Evolutionary conservation across 1,284 basidiomycete genomes (phyloP).

Genomic region (Tilletia indica): DNA sequence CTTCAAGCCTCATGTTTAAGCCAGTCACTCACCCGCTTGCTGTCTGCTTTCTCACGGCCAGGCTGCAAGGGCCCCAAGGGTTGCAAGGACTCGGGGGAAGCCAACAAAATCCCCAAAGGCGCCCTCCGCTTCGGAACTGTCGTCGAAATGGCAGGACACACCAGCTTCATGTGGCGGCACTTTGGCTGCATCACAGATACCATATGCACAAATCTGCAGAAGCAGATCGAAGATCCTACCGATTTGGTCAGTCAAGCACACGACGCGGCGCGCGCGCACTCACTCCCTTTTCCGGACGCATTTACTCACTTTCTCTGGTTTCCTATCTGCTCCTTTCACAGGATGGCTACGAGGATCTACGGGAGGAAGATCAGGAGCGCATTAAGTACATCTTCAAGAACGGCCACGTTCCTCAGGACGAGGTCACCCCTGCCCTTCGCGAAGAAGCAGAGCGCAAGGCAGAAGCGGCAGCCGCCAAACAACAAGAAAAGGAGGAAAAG

Average conservation of each 20-base stretch:
- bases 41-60: neutral
- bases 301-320: neutral
- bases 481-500: neutral
- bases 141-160: neutral
- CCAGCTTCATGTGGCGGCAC: constrained; percentile 14
- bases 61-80: constrained; percentile 15
- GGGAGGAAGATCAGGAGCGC: constrained; percentile 6
- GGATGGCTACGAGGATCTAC: constrained; percentile 13
- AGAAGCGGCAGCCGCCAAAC: constrained; percentile 1
- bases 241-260: neutral
- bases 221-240: neutral
- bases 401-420: neutral
- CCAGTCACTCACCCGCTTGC: too few relatives aligned
- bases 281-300: neutral
- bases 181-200: constrained; percentile 8
- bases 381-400: neutral
- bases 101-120: constrained; percentile 13
- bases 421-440: neutral
- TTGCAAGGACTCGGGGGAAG: constrained; percentile 10
- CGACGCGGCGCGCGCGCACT: neutral
- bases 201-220: neutral
- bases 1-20: too few relatives aligned
- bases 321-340: neutral
- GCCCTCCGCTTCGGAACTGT: constrained; percentile 7
- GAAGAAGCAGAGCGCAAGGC: constrained; percentile 11